Base-by-base conservation (phyloP, 2,329 filamentous ascomycete genomes). In the Chrysosporium queenslandicum region DNA sequence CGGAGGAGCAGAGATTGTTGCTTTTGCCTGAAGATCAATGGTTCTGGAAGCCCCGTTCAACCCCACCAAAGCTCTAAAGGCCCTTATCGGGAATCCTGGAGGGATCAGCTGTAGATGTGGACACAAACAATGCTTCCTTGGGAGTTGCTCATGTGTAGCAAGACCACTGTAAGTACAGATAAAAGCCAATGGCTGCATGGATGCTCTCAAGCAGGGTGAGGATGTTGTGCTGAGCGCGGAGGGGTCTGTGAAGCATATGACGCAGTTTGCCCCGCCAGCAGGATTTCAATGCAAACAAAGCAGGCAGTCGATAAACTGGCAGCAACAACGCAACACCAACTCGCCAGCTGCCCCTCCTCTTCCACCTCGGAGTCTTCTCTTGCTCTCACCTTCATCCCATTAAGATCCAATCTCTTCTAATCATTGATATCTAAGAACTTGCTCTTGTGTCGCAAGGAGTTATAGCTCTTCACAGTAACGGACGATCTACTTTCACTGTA, bases 201-300 rank as follows among this genome's bases (percentile, higher is more conserved):
- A 5, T 25, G 36, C 37, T 45, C 40, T 30, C n/a, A 20, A 32
- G n/a, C 2, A 36, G n/a, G 12, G 16, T 18, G 9, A 4, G 18
- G 43, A 14, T 46, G 43, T 46, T 23, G 21, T 5, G 21, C 11
- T 27, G 20, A 5, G 6, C 4, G 18, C 12, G 21, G 18, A 18
- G 30, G 20, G n/a, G n/a, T n/a, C n/a, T 37, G 18, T 25, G 32
- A 25, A 47, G 45, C 43, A 37, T 48, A 53, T 47, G 51, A 53
- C 51, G 51, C 50, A 52, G 41, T 18, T 23, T 46, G 41, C 50
- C 50, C 50, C 50, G 50, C 50, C 41, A 46, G 41, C 41, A 39
- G 21, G 50, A 46, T 46, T 52, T n/a, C 21, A 41, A 2, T n/a
- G 23, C 39, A 36, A 30, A 16, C 4, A 21, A 37, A 36, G 7